phyloP scores from a whole-genome alignment of 106 monocot species.

The Dendrobium chrysotoxum region DNA sequence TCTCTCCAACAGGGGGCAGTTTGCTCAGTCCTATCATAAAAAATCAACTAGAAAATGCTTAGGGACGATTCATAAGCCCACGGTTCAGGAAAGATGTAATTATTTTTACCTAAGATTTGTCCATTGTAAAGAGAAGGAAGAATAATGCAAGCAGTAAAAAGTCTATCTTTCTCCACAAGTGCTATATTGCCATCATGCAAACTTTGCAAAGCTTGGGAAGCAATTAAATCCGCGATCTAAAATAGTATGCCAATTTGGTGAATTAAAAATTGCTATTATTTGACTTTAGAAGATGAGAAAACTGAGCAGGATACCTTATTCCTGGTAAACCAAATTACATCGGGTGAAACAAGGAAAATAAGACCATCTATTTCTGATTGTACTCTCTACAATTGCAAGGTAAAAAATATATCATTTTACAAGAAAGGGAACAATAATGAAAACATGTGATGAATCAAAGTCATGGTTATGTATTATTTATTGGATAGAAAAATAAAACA shows the following conservation, averaged over 20 bases:
- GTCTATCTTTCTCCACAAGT: slow-evolving; percentile 28
- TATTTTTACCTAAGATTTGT: slow-evolving; percentile 51
- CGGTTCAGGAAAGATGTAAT: neutral
- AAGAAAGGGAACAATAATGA: neutral
- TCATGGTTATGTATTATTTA: neutral
- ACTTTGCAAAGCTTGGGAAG: slow-evolving; percentile 18
- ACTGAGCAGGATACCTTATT: slow-evolving; percentile 42
- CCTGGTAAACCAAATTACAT: slow-evolving; percentile 64
- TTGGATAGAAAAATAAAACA: neutral
- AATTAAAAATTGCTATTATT: neutral
- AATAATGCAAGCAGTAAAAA: slow-evolving; percentile 36
- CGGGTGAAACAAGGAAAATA: slow-evolving; percentile 69
- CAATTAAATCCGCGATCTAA: slow-evolving; percentile 48
- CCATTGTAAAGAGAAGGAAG: slow-evolving; percentile 74
- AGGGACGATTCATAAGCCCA: neutral
- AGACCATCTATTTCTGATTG: slow-evolving; percentile 46
- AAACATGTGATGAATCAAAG: neutral
- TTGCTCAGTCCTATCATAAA: slow-evolving; percentile 53
- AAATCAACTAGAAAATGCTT: neutral
- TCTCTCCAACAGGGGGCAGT: slow-evolving; percentile 36
- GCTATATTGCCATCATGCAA: slow-evolving; percentile 40
- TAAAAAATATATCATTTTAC: neutral
- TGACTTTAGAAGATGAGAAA: neutral
- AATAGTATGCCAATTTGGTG: slow-evolving; percentile 6
- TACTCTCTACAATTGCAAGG: slow-evolving; percentile 36